Conservation (phyloP, 2,329 filamentous ascomycete species). For the Ophiostoma piceae region DNA sequence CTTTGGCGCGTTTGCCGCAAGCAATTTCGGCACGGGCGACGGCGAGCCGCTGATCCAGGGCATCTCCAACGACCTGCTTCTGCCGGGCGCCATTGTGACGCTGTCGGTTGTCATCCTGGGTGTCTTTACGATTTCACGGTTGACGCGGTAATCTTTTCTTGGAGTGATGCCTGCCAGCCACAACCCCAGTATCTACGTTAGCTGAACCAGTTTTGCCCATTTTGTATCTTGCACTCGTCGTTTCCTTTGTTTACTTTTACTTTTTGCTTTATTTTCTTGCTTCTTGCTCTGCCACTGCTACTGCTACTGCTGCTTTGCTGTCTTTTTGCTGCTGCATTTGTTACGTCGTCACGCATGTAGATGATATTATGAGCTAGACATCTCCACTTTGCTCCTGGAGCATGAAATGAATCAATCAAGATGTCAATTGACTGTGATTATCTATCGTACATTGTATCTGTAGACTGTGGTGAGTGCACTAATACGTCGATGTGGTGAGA, state of each 20-base stretch:
- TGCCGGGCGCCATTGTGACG: conserved; percentile 93
- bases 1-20: conserved; percentile 23
- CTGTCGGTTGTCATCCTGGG: conserved; percentile 88
- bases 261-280: not conserved
- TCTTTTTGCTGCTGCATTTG: not conserved
- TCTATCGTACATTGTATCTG: not conserved
- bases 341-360: conserved; percentile 12
- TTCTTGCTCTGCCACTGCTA: not conserved
- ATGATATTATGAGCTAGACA: conserved; percentile 16
- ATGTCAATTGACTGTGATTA: not conserved
- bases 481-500: not conserved
- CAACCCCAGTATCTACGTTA: not conserved
- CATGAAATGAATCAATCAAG: conserved; percentile 13
- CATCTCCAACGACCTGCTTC: conserved; percentile 86
- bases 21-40: conserved; percentile 26
- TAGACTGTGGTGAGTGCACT: not conserved
- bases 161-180: not conserved
- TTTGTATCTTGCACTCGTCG: not conserved
- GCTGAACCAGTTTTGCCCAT: not conserved
- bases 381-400: conserved; percentile 21
- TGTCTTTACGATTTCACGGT: conserved; percentile 81
- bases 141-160: conserved; percentile 35
- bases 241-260: not conserved
- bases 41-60: conserved; percentile 76
- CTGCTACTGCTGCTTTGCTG: not conserved